Conservation (phyloP, 169 alveolate species). For the Plasmodium coatneyi region DNA sequence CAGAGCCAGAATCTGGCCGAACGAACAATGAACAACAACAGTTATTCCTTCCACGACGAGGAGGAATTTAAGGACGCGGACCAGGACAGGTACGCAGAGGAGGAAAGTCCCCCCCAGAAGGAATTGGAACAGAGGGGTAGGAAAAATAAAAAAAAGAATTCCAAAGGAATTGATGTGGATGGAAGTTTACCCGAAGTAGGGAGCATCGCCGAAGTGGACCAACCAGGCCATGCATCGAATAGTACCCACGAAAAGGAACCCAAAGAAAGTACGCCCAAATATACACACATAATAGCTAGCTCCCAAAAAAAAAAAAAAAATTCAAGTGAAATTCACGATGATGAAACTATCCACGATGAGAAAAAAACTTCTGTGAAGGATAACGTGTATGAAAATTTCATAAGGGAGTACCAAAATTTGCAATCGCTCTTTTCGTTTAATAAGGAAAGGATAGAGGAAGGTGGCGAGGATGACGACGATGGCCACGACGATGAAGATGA, state of each 20-base stretch:
- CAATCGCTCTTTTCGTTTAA: constrained; percentile 59
- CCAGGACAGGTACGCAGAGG: neutral
- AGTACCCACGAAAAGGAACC: neutral
- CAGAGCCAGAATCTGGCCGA: neutral
- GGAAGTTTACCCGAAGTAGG: neutral
- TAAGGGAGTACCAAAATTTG: constrained; percentile 56
- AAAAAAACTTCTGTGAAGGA: constrained; percentile 25
- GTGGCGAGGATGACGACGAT: neutral
- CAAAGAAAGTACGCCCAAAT: neutral
- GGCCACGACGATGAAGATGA: neutral
- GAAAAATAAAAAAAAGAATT: neutral
- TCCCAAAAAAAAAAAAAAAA: neutral
- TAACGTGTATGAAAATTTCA: constrained; percentile 58
- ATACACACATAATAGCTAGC: neutral
- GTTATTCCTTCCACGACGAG: neutral
- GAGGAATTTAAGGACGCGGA: neutral
- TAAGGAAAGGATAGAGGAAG: neutral
- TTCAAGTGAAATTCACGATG: neutral
- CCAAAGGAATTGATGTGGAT: neutral
- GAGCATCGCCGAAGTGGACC: neutral
- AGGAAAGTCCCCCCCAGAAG: neutral
- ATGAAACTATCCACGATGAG: neutral
- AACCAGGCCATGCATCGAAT: neutral
- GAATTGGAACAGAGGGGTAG: neutral
- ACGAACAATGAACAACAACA: neutral